A percentile compares a stretch with the other conserved stretches of the same genome.
Conservation (phyloP, 441 rosid species). For the Manihot esculenta region DNA sequence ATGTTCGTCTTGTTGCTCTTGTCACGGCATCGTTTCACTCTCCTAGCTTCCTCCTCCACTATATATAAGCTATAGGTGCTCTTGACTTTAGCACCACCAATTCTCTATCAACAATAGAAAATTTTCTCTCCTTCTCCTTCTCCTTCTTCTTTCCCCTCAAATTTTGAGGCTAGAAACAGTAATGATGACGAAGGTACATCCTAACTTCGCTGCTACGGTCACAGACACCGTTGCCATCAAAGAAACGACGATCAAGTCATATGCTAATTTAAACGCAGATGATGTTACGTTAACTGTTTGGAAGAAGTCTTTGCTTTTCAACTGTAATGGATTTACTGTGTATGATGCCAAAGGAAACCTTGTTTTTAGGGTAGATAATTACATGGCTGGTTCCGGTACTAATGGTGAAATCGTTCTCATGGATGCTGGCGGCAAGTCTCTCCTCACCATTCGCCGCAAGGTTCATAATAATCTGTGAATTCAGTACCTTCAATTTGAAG, state of each 20-base stretch:
- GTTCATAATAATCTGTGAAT: conserved; percentile 25
- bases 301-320: conserved; percentile 88
- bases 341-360: conserved; percentile 69
- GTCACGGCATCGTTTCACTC: conserved; percentile 8
- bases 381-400: conserved; percentile 44
- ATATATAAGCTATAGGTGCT: not conserved
- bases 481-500: not conserved
- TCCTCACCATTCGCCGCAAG: conserved; percentile 93
- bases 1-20: not conserved
- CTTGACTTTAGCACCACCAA: not conserved
- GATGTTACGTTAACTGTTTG: conserved; percentile 66
- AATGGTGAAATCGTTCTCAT: conserved; percentile 76
- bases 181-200: conserved; percentile 75
- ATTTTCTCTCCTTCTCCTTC: not conserved
- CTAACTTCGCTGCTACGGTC: conserved; percentile 37
- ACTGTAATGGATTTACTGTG: conserved; percentile 89
- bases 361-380: conserved; percentile 79
- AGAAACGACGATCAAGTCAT: not conserved
- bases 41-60: not conserved
- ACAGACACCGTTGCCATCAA: not conserved
- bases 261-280: conserved; percentile 5
- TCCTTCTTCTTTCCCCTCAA: not conserved
- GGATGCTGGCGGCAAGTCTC: conserved; percentile 87
- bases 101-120: not conserved
- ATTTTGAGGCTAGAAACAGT: conserved; percentile 15